Base-by-base conservation (phyloP, 2,329 filamentous ascomycete species). In the Chaetomium sp. region DNA sequence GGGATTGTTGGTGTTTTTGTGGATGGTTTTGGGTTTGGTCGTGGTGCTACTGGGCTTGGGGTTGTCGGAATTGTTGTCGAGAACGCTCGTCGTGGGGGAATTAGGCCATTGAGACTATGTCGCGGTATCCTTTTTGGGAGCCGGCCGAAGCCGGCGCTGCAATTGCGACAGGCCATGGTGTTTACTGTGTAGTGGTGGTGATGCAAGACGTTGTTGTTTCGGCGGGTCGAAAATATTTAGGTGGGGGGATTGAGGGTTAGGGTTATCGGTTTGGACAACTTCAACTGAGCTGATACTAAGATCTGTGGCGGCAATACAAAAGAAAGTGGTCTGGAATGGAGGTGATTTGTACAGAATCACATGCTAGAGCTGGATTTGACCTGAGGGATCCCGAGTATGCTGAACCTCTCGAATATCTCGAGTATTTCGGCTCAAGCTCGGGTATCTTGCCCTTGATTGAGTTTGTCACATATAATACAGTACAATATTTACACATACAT, bases 161-260 rank as follows among this genome's bases (percentile, higher is more conserved):
- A 80, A 66, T 69, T 73, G 64, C 76, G 73, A 65, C 77, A 79
- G 55, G 77, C 75, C 74, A 80, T 79, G 67, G 55, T 55, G 54
- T 38, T 12, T 33, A 8, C 4, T 51, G 12, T 6, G 32, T 11
- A n/a, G 34, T 4, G 43, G 14, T 14, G 35, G 11, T 19, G 34
- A 36, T 42, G 40, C 9, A 32, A n/a, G 19, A 37, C 35, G 9
- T 41, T 14, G n/a, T 47, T 8, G 45, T 44, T 34, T 33, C 47
- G 41, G 12, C 35, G 10, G 9, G 7, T 35, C 19, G 44, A 59
- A 62, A 63, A 54, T 32, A 58, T 49, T 5, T 10, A 6, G 4
- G 11, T 7, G 4, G 9, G 14, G 32, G 12, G 2, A 58, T 61
- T 61, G 58, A 52, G 61, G 61, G 61, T 63, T 63, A 62, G 61